Conservation (phyloP, 2,329 filamentous ascomycete species). For the Uncinocarpus reesii region DNA sequence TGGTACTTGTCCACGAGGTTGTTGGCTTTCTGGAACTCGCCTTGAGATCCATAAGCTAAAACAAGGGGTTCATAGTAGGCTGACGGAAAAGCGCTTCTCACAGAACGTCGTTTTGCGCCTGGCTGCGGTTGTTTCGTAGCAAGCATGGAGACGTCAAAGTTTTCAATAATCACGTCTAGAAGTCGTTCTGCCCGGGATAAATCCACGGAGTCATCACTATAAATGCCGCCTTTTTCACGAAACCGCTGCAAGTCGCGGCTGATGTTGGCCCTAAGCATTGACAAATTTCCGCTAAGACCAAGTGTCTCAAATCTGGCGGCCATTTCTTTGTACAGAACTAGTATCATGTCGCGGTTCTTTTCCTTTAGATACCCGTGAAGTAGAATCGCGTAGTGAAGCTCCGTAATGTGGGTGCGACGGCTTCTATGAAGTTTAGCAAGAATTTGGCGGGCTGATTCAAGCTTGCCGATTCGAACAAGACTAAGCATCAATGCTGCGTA, state of each 20-base stretch:
- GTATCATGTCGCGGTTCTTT: constrained; percentile 41
- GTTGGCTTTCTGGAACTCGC: constrained; percentile 41
- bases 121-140: constrained; percentile 35
- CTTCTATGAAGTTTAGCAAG: constrained; percentile 32
- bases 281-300: constrained; percentile 27
- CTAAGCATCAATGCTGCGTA: constrained; percentile 53
- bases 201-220: constrained; percentile 14
- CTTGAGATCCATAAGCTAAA: constrained; percentile 43
- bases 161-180: constrained; percentile 31
- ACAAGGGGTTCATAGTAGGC: constrained; percentile 48
- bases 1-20: constrained; percentile 48
- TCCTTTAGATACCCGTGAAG: constrained; percentile 41
- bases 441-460: constrained; percentile 48
- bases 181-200: constrained; percentile 30
- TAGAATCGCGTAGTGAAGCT: constrained; percentile 41
- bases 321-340: constrained; percentile 41
- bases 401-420: constrained; percentile 30
- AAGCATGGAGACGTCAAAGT: constrained; percentile 33
- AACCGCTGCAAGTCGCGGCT: constrained; percentile 26
- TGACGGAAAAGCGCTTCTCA: constrained; percentile 38
- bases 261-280: constrained; percentile 29
- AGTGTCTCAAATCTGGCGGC: constrained; percentile 27
- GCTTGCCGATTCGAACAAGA: constrained; percentile 43
- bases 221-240: constrained; percentile 16
- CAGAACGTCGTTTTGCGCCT: constrained; percentile 25